A percentile compares a stretch with the other conserved stretches of the same genome.
Conservation (phyloP, 768 basidiomycete genomes). For the Termitomyces sp. region DNA sequence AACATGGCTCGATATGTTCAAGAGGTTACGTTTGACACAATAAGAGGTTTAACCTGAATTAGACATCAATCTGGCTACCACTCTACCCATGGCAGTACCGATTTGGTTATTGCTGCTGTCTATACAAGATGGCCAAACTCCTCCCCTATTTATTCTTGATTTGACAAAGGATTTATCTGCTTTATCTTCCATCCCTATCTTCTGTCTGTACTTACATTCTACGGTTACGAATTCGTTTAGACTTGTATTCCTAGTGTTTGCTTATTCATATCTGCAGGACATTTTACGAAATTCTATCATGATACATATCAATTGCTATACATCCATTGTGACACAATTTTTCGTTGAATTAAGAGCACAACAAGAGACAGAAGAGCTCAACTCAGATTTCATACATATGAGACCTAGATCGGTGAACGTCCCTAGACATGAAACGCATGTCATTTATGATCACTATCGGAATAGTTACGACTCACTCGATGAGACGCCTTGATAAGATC, state of each 20-base stretch:
- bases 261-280: neutral
- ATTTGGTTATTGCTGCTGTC: neutral
- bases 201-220: neutral
- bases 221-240: neutral
- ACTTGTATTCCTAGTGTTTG: neutral
- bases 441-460: no score
- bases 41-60: conserved; percentile 20
- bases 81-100: neutral
- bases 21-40: conserved; percentile 20
- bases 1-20: conserved; percentile 26
- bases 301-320: neutral
- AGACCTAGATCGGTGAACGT: neutral
- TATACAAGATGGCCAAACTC: neutral
- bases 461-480: no score
- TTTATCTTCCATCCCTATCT: neutral
- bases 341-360: no score
- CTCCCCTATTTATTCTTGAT: neutral
- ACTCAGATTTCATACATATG: neutral
- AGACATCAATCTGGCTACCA: no score
- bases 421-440: neutral
- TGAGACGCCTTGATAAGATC: conserved; percentile 40
- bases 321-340: no score
- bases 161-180: neutral
- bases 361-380: no score
- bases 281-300: neutral